Evolutionary conservation across 2,329 filamentous ascomycete species (phyloP).

Genomic region (Microthyrium microscopicum): DNA sequence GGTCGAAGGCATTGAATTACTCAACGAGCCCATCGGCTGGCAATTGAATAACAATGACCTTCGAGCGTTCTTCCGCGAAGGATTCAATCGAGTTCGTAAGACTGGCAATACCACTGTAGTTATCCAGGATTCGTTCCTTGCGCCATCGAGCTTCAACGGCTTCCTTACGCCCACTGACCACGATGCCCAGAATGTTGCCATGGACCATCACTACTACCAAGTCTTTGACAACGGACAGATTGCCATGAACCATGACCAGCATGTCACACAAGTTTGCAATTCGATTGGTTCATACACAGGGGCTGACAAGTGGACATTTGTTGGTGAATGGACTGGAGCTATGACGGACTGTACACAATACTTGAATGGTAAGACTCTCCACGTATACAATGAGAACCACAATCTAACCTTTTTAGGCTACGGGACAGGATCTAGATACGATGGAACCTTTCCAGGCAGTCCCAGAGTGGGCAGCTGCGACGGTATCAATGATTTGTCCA

Average conservation of each 20-base stretch:
- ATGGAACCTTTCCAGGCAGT: conserved; percentile 35
- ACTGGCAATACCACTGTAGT: conserved; percentile 34
- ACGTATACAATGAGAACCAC: conserved; percentile 1
- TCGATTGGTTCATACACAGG: conserved; percentile 31
- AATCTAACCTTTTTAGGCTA: conserved; percentile 24
- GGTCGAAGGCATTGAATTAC: conserved; percentile 38
- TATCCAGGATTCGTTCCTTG: conserved; percentile 40
- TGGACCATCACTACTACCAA: conserved; percentile 57
- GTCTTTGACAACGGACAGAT: conserved; percentile 39
- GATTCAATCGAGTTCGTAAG: conserved; percentile 30
- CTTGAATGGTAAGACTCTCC: conserved; percentile 22
- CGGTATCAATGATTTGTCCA: conserved; percentile 30
- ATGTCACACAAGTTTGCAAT: conserved; percentile 39
- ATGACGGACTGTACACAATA: conserved; percentile 43
- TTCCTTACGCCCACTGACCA: conserved; percentile 37
- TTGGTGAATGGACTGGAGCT: conserved; percentile 53
- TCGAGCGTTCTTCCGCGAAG: conserved; percentile 38
- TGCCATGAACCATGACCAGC: conserved; percentile 32
- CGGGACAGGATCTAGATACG: conserved; percentile 42
- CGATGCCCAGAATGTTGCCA: conserved; percentile 35
- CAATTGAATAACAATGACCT: conserved; percentile 27
- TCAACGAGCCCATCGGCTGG: conserved; percentile 40
- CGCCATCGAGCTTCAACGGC: conserved; percentile 41
- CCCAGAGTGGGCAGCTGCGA: conserved; percentile 37
- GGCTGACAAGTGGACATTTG: conserved; percentile 48